Base-by-base conservation (phyloP, 371 early-diverging fungal genomes). In the Choanephora cucurbitarum region DNA sequence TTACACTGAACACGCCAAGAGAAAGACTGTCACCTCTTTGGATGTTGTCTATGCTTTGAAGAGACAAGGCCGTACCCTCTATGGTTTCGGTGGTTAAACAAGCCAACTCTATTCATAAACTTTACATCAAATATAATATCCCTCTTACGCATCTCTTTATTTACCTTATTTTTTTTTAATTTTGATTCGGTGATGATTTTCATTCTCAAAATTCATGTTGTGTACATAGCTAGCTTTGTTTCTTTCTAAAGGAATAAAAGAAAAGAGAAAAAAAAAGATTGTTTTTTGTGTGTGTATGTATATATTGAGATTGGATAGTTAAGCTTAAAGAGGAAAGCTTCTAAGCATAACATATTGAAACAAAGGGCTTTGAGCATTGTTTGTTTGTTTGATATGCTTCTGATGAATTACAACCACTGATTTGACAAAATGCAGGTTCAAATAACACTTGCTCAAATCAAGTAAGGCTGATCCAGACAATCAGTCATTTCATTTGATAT, bases 1-100 rank as follows among this genome's bases (percentile, higher is more conserved):
- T 66, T 99, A 99, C 88, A 97, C 96, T 69, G 97, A 98, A 79
- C 99, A 99, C 88, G 99, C 98, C 79, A 99, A 99, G 90, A 92
- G 99, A 84, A 99, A 99, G 95, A 99, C 99, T 62, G 99, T 99
- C 68, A 82, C 82, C 49, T 78, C 71, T 74, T 74, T 54, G 71
- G 79, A 65, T 72, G 97, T 98, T 49, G 93, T 99, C 62, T 99
- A 98, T 71, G 96, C 98, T 47, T 88, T 99, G 72, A 99, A 98
- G 89, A 89, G 98, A 70, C 94, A 97, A 83, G 99, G 99, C 65
- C 90, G 96, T 60, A 98, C 97, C 63, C 90, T 96, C 56, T 95
- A 78, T 54, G 78, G 78, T 66, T 78, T 78, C 52, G 60, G 60
- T 52, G 60, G 60, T 46, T 60, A 60, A 60, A 53, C 49, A 17